Evolutionary conservation across 2,329 filamentous ascomycete genomes (phyloP).

Genomic region (Coniochaeta prunicola): DNA sequence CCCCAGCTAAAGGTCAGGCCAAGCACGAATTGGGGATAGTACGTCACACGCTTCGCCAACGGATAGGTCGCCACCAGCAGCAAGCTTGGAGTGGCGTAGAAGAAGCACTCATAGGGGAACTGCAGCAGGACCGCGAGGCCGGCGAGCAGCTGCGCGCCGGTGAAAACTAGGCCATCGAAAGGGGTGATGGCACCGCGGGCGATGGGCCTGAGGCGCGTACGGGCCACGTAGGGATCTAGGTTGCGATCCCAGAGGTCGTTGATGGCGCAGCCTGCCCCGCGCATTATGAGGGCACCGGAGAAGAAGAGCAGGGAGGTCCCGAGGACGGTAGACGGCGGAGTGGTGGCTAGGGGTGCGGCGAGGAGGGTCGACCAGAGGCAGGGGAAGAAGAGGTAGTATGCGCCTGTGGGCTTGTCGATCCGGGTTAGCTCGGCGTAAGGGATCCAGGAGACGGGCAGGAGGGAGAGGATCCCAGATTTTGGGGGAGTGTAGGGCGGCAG

Average conservation of each 20-base stretch:
- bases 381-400: conserved; percentile 80
- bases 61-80: conserved; percentile 70
- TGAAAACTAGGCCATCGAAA: conserved; percentile 64
- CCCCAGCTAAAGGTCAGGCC: conserved; percentile 87
- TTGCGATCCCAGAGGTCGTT: conserved; percentile 90
- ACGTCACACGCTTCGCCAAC: conserved; percentile 75
- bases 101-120: conserved; percentile 67
- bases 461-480: conserved; percentile 61
- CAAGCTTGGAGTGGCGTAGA: conserved; percentile 70
- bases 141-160: conserved; percentile 64
- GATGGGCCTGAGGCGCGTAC: conserved; percentile 73
- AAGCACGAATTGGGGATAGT: conserved; percentile 80
- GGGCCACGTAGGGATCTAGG: conserved; percentile 70
- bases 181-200: conserved; percentile 72
- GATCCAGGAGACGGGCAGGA: conserved; percentile 61
- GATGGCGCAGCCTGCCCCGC: conserved; percentile 79
- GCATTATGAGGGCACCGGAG: conserved; percentile 74
- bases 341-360: conserved; percentile 61
- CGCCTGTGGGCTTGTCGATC: conserved; percentile 73
- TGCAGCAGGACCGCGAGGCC: conserved; percentile 70
- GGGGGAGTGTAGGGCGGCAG: conserved; percentile 53
- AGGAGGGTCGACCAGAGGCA: conserved; percentile 79
- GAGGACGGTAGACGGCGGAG: conserved; percentile 53
- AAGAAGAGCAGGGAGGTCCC: conserved; percentile 65
- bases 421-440: conserved; percentile 79